Percentiles rank a stretch among this genome's conserved stretches.
These are phyloP conservation scores for Chaetomium sp. DNA, from an alignment of 2,329 filamentous ascomycete species.

Conservation along the genomic window DNA sequence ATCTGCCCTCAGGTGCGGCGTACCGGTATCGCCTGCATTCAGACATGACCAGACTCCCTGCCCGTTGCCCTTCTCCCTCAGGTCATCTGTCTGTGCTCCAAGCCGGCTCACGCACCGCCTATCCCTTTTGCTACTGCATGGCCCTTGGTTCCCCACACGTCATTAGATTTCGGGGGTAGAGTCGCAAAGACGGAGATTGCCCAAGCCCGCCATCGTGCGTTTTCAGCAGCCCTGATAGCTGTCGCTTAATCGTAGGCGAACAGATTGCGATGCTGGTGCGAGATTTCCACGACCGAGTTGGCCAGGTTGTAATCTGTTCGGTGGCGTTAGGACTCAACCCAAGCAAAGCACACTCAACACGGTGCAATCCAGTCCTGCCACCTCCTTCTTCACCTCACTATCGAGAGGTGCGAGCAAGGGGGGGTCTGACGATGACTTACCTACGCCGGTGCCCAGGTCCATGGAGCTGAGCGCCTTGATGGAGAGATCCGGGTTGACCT, in stretches of 20 bases:
- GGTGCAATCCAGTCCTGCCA: too few relatives aligned
- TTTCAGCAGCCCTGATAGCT: not conserved
- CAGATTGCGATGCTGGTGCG: slow-evolving; percentile 77
- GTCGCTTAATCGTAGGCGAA: slow-evolving; percentile 63
- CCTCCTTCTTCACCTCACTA: not conserved
- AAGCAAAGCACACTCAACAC: not conserved
- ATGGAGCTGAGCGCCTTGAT: slow-evolving; percentile 70
- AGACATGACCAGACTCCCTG: too few relatives aligned
- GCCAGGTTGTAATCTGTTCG: slow-evolving; percentile 71
- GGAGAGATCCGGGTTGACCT: slow-evolving; percentile 72
- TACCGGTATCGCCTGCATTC: too few relatives aligned
- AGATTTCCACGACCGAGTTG: slow-evolving; percentile 80
- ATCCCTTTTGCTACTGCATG: too few relatives aligned
- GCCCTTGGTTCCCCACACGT: too few relatives aligned
- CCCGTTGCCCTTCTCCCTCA: not conserved
- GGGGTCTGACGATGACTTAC: slow-evolving; percentile 52
- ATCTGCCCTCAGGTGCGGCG: too few relatives aligned
- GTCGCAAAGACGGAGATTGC: not conserved
- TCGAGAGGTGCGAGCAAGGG: not conserved
- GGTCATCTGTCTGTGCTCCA: not conserved
- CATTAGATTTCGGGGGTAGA: not conserved
- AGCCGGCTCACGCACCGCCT: too few relatives aligned
- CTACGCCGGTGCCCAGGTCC: slow-evolving; percentile 69
- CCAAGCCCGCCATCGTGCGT: not conserved
- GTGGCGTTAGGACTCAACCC: not conserved